Evolutionary conservation across 768 basidiomycete species (phyloP), one percentile per base, ranked within the genome.

Genomic region (Termitomyces sp.): DNA sequence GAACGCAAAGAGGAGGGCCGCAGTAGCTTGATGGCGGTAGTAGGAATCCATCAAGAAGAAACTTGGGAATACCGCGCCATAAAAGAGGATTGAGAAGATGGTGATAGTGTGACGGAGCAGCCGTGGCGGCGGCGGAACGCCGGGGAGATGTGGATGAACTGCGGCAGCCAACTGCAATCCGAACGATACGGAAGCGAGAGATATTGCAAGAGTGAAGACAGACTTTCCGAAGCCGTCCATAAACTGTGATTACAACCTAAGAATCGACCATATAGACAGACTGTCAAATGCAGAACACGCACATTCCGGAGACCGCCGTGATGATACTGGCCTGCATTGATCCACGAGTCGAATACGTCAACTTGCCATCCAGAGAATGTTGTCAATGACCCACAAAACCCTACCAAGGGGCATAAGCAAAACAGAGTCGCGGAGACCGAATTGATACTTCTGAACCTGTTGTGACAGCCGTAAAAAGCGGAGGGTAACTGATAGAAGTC

Each of bases 361-460:
- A 91, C 68, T 71, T 98, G 92, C 97, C 97, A 98, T 37, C 87
- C 83, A 16, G 95, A 97, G 75, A 98, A 98, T 2, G 95, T 98
- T 10, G 97, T 99, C 63, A 98, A 72, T 1, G 93, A 96, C 3
- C 96, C 97, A 67, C 97, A 98, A 70, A 98, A 93, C 14, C 93
- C 95, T 88, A 41, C n/a, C 29, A 14, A 16, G 16, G 32, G 17
- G n/a, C n/a, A n/a, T 55, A 56, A 53, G 53, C 27, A 53, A 17
- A 14, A 21, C 43, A 23, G 34, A 59, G 25, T n/a, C 25, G 9
- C 9, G 14, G 35, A 27, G 21, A 16, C 21, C 14, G 27, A 45
- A 45, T 37, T 19, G 5, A 37, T 14, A 16, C 10, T 25, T 47
- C 65, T 72, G 62, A 59, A 86, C 92, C 93, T 59, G 95, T 97